phyloP scores from a whole-genome alignment of 345 rosid genomes.

The Pugionium dolabratum region DNA sequence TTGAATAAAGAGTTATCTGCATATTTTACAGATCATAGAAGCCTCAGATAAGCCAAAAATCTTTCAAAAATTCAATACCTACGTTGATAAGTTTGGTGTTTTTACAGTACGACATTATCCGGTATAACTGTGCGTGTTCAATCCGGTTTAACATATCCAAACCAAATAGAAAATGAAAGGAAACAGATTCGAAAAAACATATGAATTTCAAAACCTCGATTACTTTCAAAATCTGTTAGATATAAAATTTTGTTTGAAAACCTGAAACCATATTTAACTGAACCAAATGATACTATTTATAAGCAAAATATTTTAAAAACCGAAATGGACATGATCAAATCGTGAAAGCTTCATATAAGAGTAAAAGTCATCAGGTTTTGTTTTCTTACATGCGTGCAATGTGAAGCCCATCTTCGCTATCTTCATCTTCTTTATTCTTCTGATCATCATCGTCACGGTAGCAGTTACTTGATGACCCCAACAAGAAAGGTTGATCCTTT shows the following conservation, averaged over 20 bases:
- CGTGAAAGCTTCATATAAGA: constrained; percentile 9
- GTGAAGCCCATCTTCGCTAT: constrained; percentile 46
- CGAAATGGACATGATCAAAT: neutral
- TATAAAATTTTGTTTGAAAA: neutral
- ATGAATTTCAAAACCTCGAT: neutral
- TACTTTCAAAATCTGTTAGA: neutral
- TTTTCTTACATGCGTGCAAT: constrained; percentile 49
- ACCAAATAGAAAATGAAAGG: neutral
- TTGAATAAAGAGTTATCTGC: constrained; percentile 21
- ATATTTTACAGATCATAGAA: constrained; percentile 10
- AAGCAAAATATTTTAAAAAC: neutral
- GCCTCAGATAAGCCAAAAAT: constrained; percentile 17
- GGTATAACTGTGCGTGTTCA: neutral
- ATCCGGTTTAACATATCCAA: neutral
- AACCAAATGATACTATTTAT: neutral
- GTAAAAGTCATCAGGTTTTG: constrained; percentile 12
- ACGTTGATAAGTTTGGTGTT: constrained; percentile 7
- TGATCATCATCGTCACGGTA: constrained; percentile 31
- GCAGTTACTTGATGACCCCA: constrained; percentile 44
- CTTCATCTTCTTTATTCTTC: constrained; percentile 44
- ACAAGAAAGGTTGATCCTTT: constrained; percentile 44
- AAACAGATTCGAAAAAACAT: neutral
- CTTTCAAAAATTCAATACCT: neutral
- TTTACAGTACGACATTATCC: neutral
- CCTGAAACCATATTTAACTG: neutral